Conservation (phyloP, 345 rosid genomes). For the Eucalyptus pauciflora region DNA sequence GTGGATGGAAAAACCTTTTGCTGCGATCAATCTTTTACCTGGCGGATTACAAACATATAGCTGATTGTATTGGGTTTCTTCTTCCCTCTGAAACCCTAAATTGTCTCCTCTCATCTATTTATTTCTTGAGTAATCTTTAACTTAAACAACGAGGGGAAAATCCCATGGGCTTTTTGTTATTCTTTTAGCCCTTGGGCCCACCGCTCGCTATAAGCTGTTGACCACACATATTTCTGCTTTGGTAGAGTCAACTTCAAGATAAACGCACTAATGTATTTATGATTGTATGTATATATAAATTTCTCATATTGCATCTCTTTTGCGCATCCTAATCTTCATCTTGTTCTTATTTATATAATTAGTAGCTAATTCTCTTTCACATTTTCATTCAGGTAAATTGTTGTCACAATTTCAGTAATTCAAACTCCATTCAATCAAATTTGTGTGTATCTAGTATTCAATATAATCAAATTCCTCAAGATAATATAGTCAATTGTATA, state of each 20-base stretch:
- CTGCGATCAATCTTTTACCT: too few relatives aligned
- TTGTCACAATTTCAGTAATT: background rate
- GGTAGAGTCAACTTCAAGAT: background rate
- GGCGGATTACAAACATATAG: background rate
- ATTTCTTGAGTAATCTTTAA: background rate
- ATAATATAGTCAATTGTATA: too few relatives aligned
- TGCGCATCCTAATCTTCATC: background rate
- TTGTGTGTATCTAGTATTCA: background rate
- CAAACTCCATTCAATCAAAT: background rate
- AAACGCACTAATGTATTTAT: background rate
- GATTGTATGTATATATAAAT: too few relatives aligned
- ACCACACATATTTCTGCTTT: accelerated
- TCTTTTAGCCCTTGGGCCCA: background rate
- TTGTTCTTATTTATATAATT: background rate
- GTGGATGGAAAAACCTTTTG: too few relatives aligned
- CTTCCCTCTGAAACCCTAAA: background rate
- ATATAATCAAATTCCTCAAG: too few relatives aligned
- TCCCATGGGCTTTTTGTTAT: background rate
- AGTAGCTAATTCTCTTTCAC: background rate
- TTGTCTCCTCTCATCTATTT: background rate
- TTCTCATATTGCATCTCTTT: background rate
- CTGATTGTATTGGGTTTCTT: background rate
- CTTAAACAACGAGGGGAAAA: background rate
- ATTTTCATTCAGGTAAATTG: background rate
- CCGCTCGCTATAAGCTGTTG: accelerated